These are phyloP conservation scores for Microdochium trichocladiopsis DNA, from an alignment of 2,329 filamentous ascomycete species.

Conservation along the genomic window DNA sequence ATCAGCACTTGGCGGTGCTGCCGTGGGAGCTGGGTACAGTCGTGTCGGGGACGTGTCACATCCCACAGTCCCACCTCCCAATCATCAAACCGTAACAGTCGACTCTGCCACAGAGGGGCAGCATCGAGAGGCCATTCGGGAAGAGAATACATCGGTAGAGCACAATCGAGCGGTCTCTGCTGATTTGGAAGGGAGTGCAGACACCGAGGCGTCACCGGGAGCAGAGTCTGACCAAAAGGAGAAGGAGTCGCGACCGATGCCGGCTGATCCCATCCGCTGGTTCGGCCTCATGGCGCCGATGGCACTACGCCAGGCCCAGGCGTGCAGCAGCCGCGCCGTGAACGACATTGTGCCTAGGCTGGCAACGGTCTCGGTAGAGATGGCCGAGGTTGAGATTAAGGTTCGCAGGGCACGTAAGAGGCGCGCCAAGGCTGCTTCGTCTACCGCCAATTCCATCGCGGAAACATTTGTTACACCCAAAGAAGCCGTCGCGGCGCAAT, in stretches of 20 bases:
- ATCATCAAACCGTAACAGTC: too few relatives aligned
- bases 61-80: too few relatives aligned
- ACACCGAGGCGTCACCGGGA: slow-evolving; percentile 1
- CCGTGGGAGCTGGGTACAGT: too few relatives aligned
- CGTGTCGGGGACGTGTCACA: too few relatives aligned
- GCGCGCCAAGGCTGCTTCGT: slow-evolving; percentile 38
- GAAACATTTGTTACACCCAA: too few relatives aligned
- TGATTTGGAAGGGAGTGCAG: too few relatives aligned
- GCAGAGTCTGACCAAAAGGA: slow-evolving; percentile 7
- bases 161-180: too few relatives aligned
- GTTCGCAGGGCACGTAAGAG: slow-evolving; percentile 55
- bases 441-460: slow-evolving; percentile 13
- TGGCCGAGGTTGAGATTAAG: slow-evolving; percentile 61
- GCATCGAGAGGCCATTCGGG: too few relatives aligned
- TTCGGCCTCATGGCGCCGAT: slow-evolving; percentile 47
- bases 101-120: too few relatives aligned
- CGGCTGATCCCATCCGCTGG: slow-evolving; percentile 50
- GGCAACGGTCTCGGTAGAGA: slow-evolving; percentile 48
- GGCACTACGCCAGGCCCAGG: slow-evolving; percentile 51
- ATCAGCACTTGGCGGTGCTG: too few relatives aligned
- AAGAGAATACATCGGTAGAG: too few relatives aligned
- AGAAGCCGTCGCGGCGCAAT: too few relatives aligned
- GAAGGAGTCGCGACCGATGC: slow-evolving; percentile 8
- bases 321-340: slow-evolving; percentile 46
- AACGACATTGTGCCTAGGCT: slow-evolving; percentile 51